Base-by-base conservation (phyloP, 2,329 filamentous ascomycete species). In the Beauveria brongniartii region DNA sequence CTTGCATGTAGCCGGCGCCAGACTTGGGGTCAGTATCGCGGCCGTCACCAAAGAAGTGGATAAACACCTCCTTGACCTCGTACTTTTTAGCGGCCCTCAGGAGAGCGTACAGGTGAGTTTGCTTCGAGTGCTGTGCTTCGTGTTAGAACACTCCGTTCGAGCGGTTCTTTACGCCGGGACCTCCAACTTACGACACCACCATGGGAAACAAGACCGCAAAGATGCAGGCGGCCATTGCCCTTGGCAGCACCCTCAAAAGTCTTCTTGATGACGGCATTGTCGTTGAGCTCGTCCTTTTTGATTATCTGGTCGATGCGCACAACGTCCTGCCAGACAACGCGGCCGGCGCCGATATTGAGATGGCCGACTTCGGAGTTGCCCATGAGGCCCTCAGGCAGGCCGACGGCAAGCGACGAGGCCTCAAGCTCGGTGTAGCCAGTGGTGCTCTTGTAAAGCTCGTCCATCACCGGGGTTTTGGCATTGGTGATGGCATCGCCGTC, bases 301-400 rank as follows among this genome's bases (percentile, higher is more conserved):
- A 96, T 88, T 47, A 89, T 88, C 78, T 88, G 88, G 76, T 97
- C 94, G 77, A 99, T 99, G 70, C 94, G 90, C 67, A 99, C 94
- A 66, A 95, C 91, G 75, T 94, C 93, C 77, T 99, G 94, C 94
- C 94, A 99, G 70, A 99, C 94, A 64, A 99, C 94, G 71, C 94
- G 85, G 62, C 94, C 94, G 63, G 94, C 94, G 70, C 94, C 94
- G 74, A 99, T 97, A 82, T 99, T 99, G 80, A 99, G 78, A 77
- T 99, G 94, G 64, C 94, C 94, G 74, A 99, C 94, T 77, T 99
- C 94, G 69, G 91, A 96, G 82, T 99, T 99, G 67, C 94, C 94
- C 94, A 99, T 99, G 67, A 99, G 82, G 63, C 94, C 94, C 74
- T 99, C 92, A 22, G 94, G 94, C 58, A 99, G 85, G 67, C 94